Percentiles rank a stretch among this genome's conserved stretches.
phyloP scores from a whole-genome alignment of 257 asterid species.

The Perilla frutescens region DNA sequence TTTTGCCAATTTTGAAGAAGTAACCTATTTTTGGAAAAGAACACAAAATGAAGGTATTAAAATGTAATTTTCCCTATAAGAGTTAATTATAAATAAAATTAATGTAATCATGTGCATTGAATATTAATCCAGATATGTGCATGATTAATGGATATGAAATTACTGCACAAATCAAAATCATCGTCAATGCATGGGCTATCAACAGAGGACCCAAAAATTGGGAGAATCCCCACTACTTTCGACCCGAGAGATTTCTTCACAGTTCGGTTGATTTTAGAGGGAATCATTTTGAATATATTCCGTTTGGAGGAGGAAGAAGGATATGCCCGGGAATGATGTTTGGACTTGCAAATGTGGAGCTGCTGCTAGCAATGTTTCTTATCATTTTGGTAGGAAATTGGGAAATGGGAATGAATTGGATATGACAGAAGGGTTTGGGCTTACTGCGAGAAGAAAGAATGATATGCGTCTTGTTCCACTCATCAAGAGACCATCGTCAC shows the following conservation, averaged over 20 bases:
- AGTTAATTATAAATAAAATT: slow-evolving; percentile 30
- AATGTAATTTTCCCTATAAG: too few relatives aligned
- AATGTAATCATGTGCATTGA: slow-evolving; percentile 25
- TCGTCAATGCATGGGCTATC: slow-evolving; percentile 37
- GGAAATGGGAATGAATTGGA: slow-evolving; percentile 31
- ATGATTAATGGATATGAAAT: slow-evolving; percentile 32
- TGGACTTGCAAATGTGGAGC: slow-evolving; percentile 37
- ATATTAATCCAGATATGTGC: slow-evolving; percentile 12
- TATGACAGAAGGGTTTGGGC: slow-evolving; percentile 34
- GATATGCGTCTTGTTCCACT: slow-evolving; percentile 27
- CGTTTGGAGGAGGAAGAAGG: slow-evolving; percentile 45
- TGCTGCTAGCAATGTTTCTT: slow-evolving; percentile 37
- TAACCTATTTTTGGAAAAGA: too few relatives aligned
- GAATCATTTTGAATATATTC: slow-evolving; percentile 21
- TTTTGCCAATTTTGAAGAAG: too few relatives aligned
- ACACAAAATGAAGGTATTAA: too few relatives aligned
- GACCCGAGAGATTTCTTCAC: slow-evolving; percentile 39
- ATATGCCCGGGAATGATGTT: slow-evolving; percentile 37
- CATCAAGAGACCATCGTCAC: slow-evolving; percentile 1
- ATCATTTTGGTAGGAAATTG: slow-evolving; percentile 41
- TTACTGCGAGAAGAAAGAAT: slow-evolving; percentile 6
- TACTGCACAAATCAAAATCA: background rate
- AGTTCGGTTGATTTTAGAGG: slow-evolving; percentile 24
- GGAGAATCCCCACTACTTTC: slow-evolving; percentile 21
- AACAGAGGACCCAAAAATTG: slow-evolving; percentile 36